Conservation (phyloP, 2,329 filamentous ascomycete genomes). For the Drechslerella dactyloides region DNA sequence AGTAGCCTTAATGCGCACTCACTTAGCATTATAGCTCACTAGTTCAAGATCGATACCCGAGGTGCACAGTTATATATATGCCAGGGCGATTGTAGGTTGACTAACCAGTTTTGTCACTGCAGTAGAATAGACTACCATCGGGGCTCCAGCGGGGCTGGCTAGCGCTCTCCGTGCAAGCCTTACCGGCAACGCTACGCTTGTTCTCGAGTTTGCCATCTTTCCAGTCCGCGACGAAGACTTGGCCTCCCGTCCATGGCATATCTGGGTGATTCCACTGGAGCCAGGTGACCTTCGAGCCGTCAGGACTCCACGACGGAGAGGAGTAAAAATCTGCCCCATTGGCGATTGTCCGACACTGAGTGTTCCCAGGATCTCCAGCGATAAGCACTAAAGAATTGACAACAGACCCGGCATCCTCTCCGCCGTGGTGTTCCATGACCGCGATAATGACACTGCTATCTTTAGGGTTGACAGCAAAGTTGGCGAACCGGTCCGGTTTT, state of each 20-base stretch:
- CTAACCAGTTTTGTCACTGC: conserved; percentile 59
- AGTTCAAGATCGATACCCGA: too few relatives aligned
- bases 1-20: conserved; percentile 56
- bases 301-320: conserved; percentile 62
- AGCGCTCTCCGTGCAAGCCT: conserved; percentile 59
- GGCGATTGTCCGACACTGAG: conserved; percentile 58
- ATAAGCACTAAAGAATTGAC: conserved; percentile 57
- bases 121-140: conserved; percentile 63
- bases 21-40: too few relatives aligned
- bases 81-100: not conserved
- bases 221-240: conserved; percentile 61
- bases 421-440: conserved; percentile 63
- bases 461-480: conserved; percentile 35
- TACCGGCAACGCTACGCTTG: conserved; percentile 59
- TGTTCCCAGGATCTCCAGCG: conserved; percentile 50
- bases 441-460: conserved; percentile 61
- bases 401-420: conserved; percentile 55
- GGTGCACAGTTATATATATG: not conserved
- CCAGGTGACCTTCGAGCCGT: conserved; percentile 63
- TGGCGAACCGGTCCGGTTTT: conserved; percentile 17
- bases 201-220: conserved; percentile 56
- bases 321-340: conserved; percentile 64
- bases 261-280: conserved; percentile 65
- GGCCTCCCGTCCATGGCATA: conserved; percentile 63
- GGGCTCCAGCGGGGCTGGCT: conserved; percentile 64